Evolutionary conservation across 2,329 filamentous ascomycete species (phyloP).

Genomic region (Penicillium sclerotiorum): DNA sequence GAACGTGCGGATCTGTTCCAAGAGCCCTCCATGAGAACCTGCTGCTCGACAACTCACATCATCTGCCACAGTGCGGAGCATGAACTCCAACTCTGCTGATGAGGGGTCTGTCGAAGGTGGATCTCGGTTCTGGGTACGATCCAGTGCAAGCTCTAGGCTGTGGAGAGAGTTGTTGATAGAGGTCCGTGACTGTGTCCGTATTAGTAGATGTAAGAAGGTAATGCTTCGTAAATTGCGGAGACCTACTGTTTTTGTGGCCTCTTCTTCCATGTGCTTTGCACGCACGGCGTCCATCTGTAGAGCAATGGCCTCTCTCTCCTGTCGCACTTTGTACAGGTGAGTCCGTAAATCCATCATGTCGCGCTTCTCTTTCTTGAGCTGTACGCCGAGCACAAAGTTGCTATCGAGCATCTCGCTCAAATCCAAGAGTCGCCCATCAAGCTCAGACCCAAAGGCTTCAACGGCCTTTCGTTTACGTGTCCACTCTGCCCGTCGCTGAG

Average conservation of each 20-base stretch:
- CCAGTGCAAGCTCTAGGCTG: constrained; percentile 45
- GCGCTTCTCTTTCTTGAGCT: constrained; percentile 48
- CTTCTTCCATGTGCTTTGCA: constrained; percentile 43
- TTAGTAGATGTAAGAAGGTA: not conserved
- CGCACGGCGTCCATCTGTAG: constrained; percentile 54
- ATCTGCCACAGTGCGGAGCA: constrained; percentile 45
- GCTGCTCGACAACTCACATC: constrained; percentile 44
- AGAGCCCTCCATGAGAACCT: constrained; percentile 43
- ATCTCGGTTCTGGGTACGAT: constrained; percentile 36
- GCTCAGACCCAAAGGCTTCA: constrained; percentile 50
- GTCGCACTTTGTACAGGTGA: constrained; percentile 52
- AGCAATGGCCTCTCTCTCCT: constrained; percentile 52
- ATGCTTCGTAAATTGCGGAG: not conserved
- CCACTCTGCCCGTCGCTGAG: constrained; percentile 42
- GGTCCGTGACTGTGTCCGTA: not conserved
- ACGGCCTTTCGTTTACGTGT: constrained; percentile 52
- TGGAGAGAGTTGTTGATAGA: constrained; percentile 48
- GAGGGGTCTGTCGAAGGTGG: constrained; percentile 25
- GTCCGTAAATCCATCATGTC: constrained; percentile 50
- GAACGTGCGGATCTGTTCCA: constrained; percentile 45
- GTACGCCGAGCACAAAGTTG: constrained; percentile 49
- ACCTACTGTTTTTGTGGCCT: constrained; percentile 39
- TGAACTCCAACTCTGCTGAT: constrained; percentile 44
- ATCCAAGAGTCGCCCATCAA: constrained; percentile 54
- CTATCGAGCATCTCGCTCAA: constrained; percentile 57